Evolutionary conservation across 352 stramenopile genomes (phyloP).

Genomic region (Phytophthora hibernalis): DNA sequence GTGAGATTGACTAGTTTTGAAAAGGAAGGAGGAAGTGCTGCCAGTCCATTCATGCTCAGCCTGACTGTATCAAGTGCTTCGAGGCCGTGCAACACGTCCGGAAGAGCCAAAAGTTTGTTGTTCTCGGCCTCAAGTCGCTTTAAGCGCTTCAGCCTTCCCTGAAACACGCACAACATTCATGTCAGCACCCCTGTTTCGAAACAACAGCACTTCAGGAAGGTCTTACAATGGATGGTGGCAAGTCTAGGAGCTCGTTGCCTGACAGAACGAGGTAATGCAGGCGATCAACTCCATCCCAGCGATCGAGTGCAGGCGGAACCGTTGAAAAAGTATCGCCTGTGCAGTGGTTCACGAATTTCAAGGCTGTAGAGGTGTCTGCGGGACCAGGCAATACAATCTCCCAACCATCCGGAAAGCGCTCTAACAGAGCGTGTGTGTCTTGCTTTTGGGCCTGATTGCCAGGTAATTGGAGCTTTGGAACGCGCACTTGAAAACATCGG

Average conservation of each 20-base stretch:
- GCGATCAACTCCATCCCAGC: slow-evolving; percentile 50
- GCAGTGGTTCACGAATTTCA: slow-evolving; percentile 62
- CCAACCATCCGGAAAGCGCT: slow-evolving; percentile 51
- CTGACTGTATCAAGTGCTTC: slow-evolving; percentile 51
- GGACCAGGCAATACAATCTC: slow-evolving; percentile 46
- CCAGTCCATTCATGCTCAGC: slow-evolving; percentile 68
- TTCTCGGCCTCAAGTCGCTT: slow-evolving; percentile 73
- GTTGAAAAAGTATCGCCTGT: slow-evolving; percentile 36
- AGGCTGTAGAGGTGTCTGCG: slow-evolving; percentile 41
- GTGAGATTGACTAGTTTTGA: slow-evolving; percentile 55
- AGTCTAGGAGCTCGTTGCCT: slow-evolving; percentile 65
- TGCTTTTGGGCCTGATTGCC: slow-evolving; percentile 13
- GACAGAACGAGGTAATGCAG: slow-evolving; percentile 58
- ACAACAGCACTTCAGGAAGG: background rate
- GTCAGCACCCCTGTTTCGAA: background rate
- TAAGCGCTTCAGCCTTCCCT: slow-evolving; percentile 65
- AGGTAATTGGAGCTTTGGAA: slow-evolving; percentile 52
- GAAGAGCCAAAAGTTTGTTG: slow-evolving; percentile 68
- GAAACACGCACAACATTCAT: slow-evolving; percentile 15
- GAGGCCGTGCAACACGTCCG: slow-evolving; percentile 61
- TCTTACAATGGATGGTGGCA: slow-evolving; percentile 72
- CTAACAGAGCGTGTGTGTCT: slow-evolving; percentile 22
- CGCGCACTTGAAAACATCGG: slow-evolving; percentile 54
- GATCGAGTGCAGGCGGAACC: slow-evolving; percentile 62
- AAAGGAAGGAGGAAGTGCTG: slow-evolving; percentile 59